These are phyloP conservation scores for Coemansia sp. DNA, from an alignment of 192 early-diverging fungal genomes.

Conservation along the genomic window DNA sequence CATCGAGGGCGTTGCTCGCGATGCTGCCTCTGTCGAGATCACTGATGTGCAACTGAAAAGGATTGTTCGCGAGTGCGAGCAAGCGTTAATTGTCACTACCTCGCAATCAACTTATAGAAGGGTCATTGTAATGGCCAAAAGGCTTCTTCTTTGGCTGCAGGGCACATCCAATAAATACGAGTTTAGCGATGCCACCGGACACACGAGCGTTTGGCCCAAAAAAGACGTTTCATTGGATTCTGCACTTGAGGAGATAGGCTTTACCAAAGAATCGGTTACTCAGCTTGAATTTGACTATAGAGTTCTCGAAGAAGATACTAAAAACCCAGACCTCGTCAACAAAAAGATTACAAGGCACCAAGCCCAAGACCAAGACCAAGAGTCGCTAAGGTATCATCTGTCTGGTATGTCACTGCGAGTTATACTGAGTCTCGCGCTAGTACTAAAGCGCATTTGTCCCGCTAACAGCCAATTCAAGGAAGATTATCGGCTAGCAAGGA, in stretches of 20 bases:
- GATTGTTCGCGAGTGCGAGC: constrained; percentile 36
- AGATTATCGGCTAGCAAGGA: constrained; percentile 40
- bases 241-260: constrained; percentile 10
- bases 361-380: not conserved
- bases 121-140: constrained; percentile 10
- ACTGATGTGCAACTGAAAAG: constrained; percentile 38
- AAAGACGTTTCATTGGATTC: constrained; percentile 2
- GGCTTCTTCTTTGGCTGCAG: constrained; percentile 24
- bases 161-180: constrained; percentile 13
- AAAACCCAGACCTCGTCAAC: constrained; percentile 6
- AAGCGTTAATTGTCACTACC: constrained; percentile 10
- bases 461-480: constrained; percentile 1
- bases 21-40: constrained; percentile 55
- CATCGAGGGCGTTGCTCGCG: constrained; percentile 59
- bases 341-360: not conserved
- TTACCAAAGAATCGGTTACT: constrained; percentile 10
- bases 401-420: constrained; percentile 19
- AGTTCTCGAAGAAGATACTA: constrained; percentile 19
- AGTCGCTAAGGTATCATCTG: not conserved
- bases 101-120: constrained; percentile 8
- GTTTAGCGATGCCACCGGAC: constrained; percentile 20
- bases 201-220: constrained; percentile 41
- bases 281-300: constrained; percentile 2
- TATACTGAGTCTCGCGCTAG: constrained; percentile 21
- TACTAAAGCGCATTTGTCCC: constrained; percentile 12